Evolutionary conservation across 2,329 filamentous ascomycete species (phyloP).

Genomic region (Chaetomium sp.): DNA sequence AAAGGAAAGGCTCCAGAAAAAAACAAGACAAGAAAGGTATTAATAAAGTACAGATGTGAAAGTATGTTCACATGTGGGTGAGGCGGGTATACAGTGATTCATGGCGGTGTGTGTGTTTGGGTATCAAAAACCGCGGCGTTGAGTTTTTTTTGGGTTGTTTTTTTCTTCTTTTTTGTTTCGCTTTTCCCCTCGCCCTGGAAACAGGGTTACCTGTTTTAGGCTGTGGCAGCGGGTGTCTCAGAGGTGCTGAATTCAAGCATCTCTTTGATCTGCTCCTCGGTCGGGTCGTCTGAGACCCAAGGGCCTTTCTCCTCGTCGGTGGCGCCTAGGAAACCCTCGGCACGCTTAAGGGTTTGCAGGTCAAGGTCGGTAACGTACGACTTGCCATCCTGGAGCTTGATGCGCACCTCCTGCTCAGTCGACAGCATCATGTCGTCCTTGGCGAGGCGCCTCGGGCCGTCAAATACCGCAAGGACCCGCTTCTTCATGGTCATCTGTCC

Average conservation of each 20-base stretch:
- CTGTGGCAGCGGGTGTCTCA: conserved; percentile 6
- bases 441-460: conserved; percentile 78
- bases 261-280: conserved; percentile 52
- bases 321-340: conserved; percentile 74
- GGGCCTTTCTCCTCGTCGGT: conserved; percentile 82
- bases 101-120: conserved; percentile 3
- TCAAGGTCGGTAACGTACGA: conserved; percentile 90
- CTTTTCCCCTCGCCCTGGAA: conserved; percentile 6
- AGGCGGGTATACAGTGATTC: not conserved
- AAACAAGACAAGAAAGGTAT: not conserved
- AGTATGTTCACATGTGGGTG: not conserved
- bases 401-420: conserved; percentile 86
- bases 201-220: not conserved
- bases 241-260: conserved; percentile 47
- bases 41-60: conserved; percentile 4
- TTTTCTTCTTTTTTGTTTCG: not conserved
- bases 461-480: conserved; percentile 87
- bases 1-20: not conserved
- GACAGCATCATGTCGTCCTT: conserved; percentile 99
- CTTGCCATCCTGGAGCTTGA: conserved; percentile 68
- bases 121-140: not conserved
- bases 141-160: not conserved
- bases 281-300: conserved; percentile 70
- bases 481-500: conserved; percentile 99
- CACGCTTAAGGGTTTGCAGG: conserved; percentile 78